These are phyloP conservation scores for Nothomitra cinnamomea DNA, from an alignment of 2,329 filamentous ascomycete genomes.

Conservation along the genomic window DNA sequence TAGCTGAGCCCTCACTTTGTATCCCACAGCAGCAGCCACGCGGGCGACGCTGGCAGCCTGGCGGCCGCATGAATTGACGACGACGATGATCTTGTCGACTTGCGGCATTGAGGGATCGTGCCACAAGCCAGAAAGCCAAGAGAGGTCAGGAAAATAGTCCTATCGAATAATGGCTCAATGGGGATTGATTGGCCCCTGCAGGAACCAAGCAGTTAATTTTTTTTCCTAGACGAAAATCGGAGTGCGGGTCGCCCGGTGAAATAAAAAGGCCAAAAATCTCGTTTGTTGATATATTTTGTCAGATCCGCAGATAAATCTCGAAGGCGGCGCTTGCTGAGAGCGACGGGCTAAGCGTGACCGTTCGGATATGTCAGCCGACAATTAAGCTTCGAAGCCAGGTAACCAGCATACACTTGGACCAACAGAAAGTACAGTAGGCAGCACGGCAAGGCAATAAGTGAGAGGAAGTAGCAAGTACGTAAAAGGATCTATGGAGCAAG, in stretches of 20 bases:
- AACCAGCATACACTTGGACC: background rate
- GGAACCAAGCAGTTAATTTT: no score
- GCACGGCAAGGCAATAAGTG: background rate
- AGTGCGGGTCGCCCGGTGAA: no score
- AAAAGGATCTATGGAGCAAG: background rate
- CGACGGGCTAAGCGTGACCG: background rate
- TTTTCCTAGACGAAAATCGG: no score
- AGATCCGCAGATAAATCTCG: no score
- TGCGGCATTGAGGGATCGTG: background rate
- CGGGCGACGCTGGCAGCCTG: slow-evolving; percentile 92
- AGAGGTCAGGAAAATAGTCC: background rate
- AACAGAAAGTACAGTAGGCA: background rate
- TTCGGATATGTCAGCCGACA: slow-evolving; percentile 2
- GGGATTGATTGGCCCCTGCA: no score
- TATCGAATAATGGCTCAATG: no score
- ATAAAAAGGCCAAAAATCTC: no score
- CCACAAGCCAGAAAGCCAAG: background rate
- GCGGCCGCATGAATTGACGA: slow-evolving; percentile 89
- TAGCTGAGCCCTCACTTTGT: slow-evolving; percentile 82
- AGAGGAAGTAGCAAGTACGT: background rate
- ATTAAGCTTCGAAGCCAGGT: background rate
- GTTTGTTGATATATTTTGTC: no score
- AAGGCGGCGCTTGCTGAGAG: background rate
- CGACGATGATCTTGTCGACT: slow-evolving; percentile 61
- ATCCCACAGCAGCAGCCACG: slow-evolving; percentile 84